Conservation (phyloP, 1,284 basidiomycete genomes). For the Flammula alnicola region DNA sequence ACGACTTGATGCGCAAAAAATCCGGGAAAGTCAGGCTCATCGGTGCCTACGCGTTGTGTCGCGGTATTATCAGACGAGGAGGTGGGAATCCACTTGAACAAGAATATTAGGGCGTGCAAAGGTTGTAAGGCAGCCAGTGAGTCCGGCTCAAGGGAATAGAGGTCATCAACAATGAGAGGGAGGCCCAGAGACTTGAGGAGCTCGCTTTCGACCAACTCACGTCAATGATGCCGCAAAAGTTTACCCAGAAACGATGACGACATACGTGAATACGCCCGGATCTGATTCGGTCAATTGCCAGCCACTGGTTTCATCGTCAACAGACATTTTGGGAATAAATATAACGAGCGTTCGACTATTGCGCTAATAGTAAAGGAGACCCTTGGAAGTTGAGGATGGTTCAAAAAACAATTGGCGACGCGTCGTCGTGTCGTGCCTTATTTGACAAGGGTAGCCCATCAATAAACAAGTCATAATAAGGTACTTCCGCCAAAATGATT, state of each 20-base stretch:
- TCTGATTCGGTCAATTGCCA: constrained; percentile 86
- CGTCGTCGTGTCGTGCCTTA: constrained; percentile 6
- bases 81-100: constrained; percentile 88
- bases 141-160: constrained; percentile 84
- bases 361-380: constrained; percentile 3
- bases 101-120: constrained; percentile 86
- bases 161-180: constrained; percentile 81
- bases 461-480: constrained; percentile 6
- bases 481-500: too few relatives aligned
- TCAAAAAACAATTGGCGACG: constrained; percentile 5
- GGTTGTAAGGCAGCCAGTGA: constrained; percentile 76
- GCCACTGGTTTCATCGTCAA: constrained; percentile 72
- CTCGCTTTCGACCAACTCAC: constrained; percentile 50
- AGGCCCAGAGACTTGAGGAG: constrained; percentile 74
- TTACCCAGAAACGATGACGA: constrained; percentile 23
- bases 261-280: constrained; percentile 82
- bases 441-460: constrained; percentile 7
- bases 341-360: constrained; percentile 3
- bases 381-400: constrained; percentile 1
- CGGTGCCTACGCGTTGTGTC: constrained; percentile 55
- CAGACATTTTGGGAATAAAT: constrained; percentile 46
- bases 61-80: constrained; percentile 47
- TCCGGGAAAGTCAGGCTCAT: constrained; percentile 78
- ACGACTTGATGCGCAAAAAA: constrained; percentile 94
- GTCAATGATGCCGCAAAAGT: constrained; percentile 16